Evolutionary conservation across 805 yeast genomes (phyloP).

Genomic region (Ogataea parapolymorpha): DNA sequence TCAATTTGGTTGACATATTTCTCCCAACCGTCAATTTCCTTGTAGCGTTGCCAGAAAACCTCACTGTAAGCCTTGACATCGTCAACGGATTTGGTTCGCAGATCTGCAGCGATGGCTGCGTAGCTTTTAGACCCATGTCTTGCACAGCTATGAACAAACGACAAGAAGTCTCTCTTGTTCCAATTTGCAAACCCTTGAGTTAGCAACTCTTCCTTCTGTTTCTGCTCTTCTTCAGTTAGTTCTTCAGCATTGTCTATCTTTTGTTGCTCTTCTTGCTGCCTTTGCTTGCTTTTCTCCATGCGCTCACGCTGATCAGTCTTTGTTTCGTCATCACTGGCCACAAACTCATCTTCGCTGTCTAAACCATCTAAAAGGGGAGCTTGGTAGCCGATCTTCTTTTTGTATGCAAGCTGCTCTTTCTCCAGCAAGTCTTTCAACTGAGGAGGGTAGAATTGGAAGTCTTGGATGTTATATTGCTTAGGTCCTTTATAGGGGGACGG

Average conservation of each 20-base stretch:
- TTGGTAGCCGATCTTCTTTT: constrained; percentile 55
- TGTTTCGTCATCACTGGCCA: constrained; percentile 34
- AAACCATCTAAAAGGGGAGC: constrained; percentile 59
- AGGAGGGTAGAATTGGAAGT: constrained; percentile 69
- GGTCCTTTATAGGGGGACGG: constrained; percentile 51
- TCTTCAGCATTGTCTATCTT: constrained; percentile 55
- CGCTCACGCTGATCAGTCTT: constrained; percentile 24
- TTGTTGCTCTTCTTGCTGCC: constrained; percentile 46
- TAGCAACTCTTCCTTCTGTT: constrained; percentile 49
- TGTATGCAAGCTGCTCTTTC: constrained; percentile 63
- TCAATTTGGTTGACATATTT: constrained; percentile 71
- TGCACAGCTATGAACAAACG: constrained; percentile 66
- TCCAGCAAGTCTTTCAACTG: constrained; percentile 51
- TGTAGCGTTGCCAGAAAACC: constrained; percentile 61
- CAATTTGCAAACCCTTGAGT: constrained; percentile 60
- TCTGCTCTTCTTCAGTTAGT: constrained; percentile 60
- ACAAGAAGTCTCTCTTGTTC: constrained; percentile 73
- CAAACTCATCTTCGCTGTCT: constrained; percentile 49
- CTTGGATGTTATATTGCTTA: constrained; percentile 59
- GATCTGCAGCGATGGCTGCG: constrained; percentile 47
- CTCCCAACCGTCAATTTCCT: constrained; percentile 65
- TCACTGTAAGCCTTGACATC: constrained; percentile 59
- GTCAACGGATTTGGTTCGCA: constrained; percentile 53
- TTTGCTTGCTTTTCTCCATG: constrained; percentile 29
- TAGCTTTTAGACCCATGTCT: constrained; percentile 57